Percentiles rank a stretch among this genome's conserved stretches.
Conservation (phyloP, 176 grass and related monocot genomes). For the Rhynchospora pubera region DNA sequence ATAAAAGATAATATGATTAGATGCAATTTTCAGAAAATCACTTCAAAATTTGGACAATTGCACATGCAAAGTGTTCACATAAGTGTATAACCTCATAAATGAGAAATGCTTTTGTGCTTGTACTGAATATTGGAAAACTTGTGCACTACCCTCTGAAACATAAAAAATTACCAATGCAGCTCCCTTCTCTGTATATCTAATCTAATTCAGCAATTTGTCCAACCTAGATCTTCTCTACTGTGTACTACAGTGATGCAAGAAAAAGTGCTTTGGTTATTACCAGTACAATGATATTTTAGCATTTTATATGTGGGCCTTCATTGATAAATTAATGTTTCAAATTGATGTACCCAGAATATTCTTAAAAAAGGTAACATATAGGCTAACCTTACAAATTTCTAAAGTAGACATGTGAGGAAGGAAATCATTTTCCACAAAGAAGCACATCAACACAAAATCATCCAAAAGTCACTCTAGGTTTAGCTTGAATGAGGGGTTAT, state of each 20-base stretch:
- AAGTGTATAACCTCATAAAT: neutral
- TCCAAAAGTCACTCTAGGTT: slow-evolving; percentile 76
- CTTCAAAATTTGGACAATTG: neutral
- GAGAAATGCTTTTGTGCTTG: neutral
- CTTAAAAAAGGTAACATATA: neutral
- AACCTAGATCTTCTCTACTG: neutral
- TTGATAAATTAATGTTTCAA: neutral
- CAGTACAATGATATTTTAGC: neutral
- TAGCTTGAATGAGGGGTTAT: no score
- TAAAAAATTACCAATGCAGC: neutral
- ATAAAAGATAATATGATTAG: neutral
- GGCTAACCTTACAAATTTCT: slow-evolving; percentile 93
- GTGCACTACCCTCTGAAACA: neutral
- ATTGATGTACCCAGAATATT: neutral
- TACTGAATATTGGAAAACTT: no score
- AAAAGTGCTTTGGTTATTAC: neutral
- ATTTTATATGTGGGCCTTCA: neutral
- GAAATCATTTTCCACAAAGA: slow-evolving; percentile 99
- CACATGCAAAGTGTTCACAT: neutral
- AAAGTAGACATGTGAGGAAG: slow-evolving; percentile 94
- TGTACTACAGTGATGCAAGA: neutral
- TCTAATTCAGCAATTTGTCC: neutral
- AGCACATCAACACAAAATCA: slow-evolving; percentile 99
- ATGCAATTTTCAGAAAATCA: neutral
- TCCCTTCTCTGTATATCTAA: neutral